phyloP scores from a whole-genome alignment of 2,329 filamentous ascomycete genomes.

The Orbilia javanica region DNA sequence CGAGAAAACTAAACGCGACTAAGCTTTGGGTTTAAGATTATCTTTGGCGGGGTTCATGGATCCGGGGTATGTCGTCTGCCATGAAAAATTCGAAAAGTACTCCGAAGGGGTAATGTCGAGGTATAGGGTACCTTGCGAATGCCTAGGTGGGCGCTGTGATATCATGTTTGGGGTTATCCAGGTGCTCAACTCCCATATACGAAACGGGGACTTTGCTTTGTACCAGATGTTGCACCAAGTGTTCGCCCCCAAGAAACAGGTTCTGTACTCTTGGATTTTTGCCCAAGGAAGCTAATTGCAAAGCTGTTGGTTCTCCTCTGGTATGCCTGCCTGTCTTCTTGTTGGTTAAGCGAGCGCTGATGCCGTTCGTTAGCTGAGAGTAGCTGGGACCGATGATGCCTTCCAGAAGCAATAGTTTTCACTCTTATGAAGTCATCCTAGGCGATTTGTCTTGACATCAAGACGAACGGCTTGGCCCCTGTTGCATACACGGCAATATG shows the following conservation, averaged over 20 bases:
- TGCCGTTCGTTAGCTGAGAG: slow-evolving; percentile 21
- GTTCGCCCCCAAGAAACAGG: slow-evolving; percentile 21
- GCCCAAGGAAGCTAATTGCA: neutral
- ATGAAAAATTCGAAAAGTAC: slow-evolving; percentile 29
- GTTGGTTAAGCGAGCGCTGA: slow-evolving; percentile 23
- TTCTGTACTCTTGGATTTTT: slow-evolving; percentile 37
- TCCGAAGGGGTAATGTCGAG: slow-evolving; percentile 18
- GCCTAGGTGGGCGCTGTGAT: slow-evolving; percentile 28
- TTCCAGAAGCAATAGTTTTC: slow-evolving; percentile 45
- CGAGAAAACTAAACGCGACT: slow-evolving; percentile 25
- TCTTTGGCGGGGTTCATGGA: slow-evolving; percentile 48
- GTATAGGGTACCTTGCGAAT: slow-evolving; percentile 43
- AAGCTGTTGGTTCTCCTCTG: slow-evolving; percentile 16
- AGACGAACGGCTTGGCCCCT: slow-evolving; percentile 1
- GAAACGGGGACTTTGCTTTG: slow-evolving; percentile 56
- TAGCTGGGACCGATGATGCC: slow-evolving; percentile 28
- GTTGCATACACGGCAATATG: slow-evolving; percentile 6
- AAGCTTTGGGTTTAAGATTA: slow-evolving; percentile 19
- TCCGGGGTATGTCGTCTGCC: slow-evolving; percentile 45
- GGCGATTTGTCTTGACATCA: slow-evolving; percentile 23
- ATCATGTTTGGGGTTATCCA: slow-evolving; percentile 15
- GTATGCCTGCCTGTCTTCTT: slow-evolving; percentile 2
- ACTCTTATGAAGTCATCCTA: slow-evolving; percentile 44
- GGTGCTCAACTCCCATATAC: slow-evolving; percentile 43
- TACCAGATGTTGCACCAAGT: slow-evolving; percentile 25